Percentiles rank a stretch among this genome's conserved stretches.
Evolutionary conservation across 1,284 basidiomycete species (phyloP).

Genomic region (Phellinidium pouzarii): DNA sequence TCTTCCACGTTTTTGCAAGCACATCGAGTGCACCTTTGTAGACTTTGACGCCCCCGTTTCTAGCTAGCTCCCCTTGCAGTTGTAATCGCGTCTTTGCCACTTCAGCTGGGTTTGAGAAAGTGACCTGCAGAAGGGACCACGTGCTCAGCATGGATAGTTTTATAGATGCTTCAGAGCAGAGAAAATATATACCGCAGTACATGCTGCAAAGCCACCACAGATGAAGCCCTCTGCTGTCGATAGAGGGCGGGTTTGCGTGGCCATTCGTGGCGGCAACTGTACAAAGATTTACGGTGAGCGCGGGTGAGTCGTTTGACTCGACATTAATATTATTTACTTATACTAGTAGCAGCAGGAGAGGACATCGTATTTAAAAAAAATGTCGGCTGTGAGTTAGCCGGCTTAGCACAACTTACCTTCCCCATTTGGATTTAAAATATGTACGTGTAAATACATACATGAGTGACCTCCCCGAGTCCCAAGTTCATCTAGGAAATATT

Average conservation of each 20-base stretch:
- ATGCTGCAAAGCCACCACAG: constrained; percentile 84
- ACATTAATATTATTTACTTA: too few species aligned
- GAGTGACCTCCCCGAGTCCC: too few species aligned
- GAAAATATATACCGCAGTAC: constrained; percentile 60
- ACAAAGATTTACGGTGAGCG: not conserved
- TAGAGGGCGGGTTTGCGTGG: constrained; percentile 26
- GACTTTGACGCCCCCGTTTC: constrained; percentile 65
- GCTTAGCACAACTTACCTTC: too few species aligned
- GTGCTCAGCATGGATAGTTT: constrained; percentile 1
- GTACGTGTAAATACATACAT: too few species aligned
- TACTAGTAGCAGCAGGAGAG: too few species aligned
- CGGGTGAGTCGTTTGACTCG: not conserved
- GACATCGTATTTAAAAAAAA: too few species aligned
- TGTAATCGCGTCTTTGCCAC: constrained; percentile 93
- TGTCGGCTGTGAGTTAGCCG: too few species aligned
- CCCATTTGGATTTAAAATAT: too few species aligned
- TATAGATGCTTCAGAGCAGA: not conserved
- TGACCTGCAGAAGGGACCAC: constrained; percentile 46
- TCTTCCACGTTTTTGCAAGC: constrained; percentile 80
- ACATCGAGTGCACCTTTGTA: constrained; percentile 90
- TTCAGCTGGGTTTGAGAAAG: constrained; percentile 81
- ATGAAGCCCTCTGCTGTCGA: constrained; percentile 75
- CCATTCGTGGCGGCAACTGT: constrained; percentile 19
- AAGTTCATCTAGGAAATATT: too few species aligned
- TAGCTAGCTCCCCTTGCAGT: constrained; percentile 88